Conservation (phyloP, 305 asterid species). For the Fraxinus platypoda region DNA sequence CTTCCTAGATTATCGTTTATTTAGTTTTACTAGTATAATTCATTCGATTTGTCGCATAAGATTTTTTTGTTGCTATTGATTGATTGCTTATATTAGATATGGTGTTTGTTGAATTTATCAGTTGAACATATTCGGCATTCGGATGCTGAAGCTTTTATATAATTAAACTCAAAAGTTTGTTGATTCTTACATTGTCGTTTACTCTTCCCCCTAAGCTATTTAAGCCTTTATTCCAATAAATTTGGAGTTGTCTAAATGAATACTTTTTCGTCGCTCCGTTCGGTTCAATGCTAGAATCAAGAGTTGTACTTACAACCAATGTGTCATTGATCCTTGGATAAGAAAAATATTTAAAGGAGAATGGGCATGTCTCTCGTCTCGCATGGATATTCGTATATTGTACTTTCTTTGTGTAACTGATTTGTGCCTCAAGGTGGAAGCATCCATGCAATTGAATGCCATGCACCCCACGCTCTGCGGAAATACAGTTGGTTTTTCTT, state of each 20-base stretch:
- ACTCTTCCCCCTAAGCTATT: neutral
- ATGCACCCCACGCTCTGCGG: neutral
- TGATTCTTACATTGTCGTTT: neutral
- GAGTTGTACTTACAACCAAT: neutral
- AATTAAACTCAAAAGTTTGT: neutral
- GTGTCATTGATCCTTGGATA: neutral
- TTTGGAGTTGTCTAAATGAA: neutral
- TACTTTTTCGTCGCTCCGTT: neutral
- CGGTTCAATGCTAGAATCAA: neutral
- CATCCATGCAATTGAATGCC: slow-evolving; percentile 6
- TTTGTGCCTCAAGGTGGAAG: neutral
- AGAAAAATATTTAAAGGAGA: neutral
- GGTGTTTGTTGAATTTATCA: neutral
- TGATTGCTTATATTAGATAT: neutral
- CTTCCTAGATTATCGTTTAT: neutral
- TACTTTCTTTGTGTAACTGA: neutral
- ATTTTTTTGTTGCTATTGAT: slow-evolving; percentile 17
- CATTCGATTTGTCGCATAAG: neutral
- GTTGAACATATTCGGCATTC: neutral
- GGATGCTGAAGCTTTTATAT: slow-evolving; percentile 14
- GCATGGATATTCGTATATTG: neutral
- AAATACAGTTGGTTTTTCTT: neutral
- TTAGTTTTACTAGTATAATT: neutral
- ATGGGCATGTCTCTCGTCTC: neutral
- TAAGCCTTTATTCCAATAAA: neutral